Conservation (phyloP, 2,329 filamentous ascomycete species). For the Penicillium crustosum region DNA sequence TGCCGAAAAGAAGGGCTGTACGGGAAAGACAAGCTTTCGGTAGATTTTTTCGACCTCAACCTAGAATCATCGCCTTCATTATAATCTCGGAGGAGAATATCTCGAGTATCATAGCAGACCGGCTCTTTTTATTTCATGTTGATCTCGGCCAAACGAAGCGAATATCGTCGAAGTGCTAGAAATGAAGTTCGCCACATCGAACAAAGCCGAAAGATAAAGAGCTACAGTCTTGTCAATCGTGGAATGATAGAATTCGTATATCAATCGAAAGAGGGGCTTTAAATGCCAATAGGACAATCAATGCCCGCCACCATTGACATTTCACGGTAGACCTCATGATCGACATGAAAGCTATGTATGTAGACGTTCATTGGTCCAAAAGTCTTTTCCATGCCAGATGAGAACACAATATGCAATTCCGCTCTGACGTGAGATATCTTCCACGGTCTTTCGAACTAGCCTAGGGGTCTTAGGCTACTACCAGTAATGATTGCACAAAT, state of each 20-base stretch:
- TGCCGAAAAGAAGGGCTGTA: background rate
- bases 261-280: background rate
- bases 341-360: background rate
- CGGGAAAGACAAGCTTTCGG: background rate
- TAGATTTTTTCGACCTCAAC: background rate
- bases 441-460: background rate
- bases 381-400: no score
- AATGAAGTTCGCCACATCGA: background rate
- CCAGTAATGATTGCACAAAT: background rate
- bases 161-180: background rate
- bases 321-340: background rate
- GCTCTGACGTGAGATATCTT: background rate
- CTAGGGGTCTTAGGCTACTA: background rate
- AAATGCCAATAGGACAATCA: background rate
- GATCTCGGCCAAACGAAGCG: background rate
- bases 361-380: background rate
- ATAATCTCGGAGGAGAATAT: background rate
- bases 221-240: background rate
- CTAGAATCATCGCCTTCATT: background rate
- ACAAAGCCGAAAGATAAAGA: no score
- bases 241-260: background rate
- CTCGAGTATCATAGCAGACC: background rate
- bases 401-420: no score
- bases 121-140: background rate
- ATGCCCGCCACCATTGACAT: background rate